Evolutionary conservation across 352 stramenopile genomes (phyloP).

Genomic region (Blastocystis sp.): DNA sequence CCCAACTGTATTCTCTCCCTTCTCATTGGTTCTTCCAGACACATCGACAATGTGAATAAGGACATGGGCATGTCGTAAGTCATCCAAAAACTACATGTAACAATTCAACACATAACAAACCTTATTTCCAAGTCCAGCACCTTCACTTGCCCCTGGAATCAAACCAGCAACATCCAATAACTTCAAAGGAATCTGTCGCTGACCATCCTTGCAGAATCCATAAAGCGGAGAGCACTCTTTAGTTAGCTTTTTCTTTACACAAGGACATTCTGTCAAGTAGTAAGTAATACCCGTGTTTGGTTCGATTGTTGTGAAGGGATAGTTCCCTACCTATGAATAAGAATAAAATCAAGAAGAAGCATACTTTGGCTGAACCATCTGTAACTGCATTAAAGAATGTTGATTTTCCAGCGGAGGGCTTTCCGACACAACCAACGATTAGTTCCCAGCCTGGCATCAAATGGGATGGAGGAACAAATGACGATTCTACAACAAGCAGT

Average conservation of each 20-base stretch:
- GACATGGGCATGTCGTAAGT: conserved; percentile 81
- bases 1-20: conserved; percentile 79
- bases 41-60: conserved; percentile 86
- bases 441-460: conserved; percentile 73
- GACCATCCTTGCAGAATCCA: conserved; percentile 60
- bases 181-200: conserved; percentile 75
- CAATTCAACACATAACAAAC: conserved; percentile 79
- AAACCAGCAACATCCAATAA: conserved; percentile 88
- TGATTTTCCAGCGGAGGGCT: conserved; percentile 82
- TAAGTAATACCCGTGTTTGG: conserved; percentile 84
- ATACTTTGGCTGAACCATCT: conserved; percentile 77
- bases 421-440: conserved; percentile 82
- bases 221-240: conserved; percentile 56
- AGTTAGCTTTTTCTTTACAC: not conserved
- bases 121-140: conserved; percentile 93
- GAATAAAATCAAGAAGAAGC: not conserved
- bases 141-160: conserved; percentile 85
- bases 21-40: conserved; percentile 83
- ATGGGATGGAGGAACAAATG: conserved; percentile 1
- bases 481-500: not conserved
- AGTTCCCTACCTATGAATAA: conserved; percentile 76
- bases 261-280: conserved; percentile 80
- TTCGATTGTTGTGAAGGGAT: conserved; percentile 84
- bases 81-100: conserved; percentile 78
- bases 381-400: conserved; percentile 86